phyloP scores from a whole-genome alignment of 2,329 filamentous ascomycete species.

The Samsoniella hepiali region DNA sequence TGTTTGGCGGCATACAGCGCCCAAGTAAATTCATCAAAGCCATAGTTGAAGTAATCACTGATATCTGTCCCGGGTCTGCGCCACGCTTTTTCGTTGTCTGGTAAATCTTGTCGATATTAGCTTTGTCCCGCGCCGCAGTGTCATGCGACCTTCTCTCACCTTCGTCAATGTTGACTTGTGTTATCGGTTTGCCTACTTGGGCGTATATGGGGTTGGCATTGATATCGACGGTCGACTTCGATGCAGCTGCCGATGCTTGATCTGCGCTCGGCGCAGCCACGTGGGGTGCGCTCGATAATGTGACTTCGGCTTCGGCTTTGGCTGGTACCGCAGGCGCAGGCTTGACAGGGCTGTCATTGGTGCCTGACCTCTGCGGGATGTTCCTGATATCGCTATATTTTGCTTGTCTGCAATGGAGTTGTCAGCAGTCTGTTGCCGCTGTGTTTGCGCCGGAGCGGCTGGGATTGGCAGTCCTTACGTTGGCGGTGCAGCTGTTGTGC shows the following conservation, averaged over 20 bases:
- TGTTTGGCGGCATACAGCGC: constrained; percentile 90
- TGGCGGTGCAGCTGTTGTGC: constrained; percentile 56
- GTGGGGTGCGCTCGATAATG: constrained; percentile 29
- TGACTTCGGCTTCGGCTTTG: constrained; percentile 36
- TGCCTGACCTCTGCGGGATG: constrained; percentile 57
- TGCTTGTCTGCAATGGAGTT: constrained; percentile 44
- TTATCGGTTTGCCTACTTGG: constrained; percentile 75
- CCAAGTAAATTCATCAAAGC: constrained; percentile 98
- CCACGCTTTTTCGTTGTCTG: constrained; percentile 90
- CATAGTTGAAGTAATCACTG: constrained; percentile 98
- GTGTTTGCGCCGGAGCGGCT: neutral
- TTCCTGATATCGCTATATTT: constrained; percentile 64
- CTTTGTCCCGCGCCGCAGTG: constrained; percentile 14
- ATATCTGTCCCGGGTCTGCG: constrained; percentile 90
- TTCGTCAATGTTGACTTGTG: constrained; percentile 70
- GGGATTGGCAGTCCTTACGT: constrained; percentile 40
- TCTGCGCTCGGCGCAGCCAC: constrained; percentile 45
- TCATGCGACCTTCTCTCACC: constrained; percentile 34
- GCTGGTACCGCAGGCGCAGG: constrained; percentile 43
- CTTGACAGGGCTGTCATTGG: constrained; percentile 49
- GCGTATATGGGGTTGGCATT: constrained; percentile 78
- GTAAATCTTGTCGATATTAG: constrained; percentile 49
- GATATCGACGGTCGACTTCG: constrained; percentile 81
- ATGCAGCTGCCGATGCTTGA: constrained; percentile 60
- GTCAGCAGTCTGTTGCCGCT: neutral